phyloP scores from a whole-genome alignment of 1,284 basidiomycete genomes.

The Golubevia pallescens region DNA sequence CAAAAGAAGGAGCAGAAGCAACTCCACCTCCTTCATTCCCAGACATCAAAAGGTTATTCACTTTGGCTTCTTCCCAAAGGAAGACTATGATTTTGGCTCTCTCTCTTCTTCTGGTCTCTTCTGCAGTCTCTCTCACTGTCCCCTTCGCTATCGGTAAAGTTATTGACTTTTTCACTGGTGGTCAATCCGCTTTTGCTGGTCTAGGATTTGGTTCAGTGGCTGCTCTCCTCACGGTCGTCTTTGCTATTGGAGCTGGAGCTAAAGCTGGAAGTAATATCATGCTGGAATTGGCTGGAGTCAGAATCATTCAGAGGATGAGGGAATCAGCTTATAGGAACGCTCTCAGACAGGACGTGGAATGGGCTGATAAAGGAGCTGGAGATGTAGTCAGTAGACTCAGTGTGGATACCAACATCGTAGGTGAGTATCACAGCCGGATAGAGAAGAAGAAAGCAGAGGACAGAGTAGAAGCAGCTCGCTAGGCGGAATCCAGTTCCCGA shows the following conservation, averaged over 20 bases:
- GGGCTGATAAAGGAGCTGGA: conserved; percentile 57
- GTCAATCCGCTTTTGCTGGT: conserved; percentile 29
- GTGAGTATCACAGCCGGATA: conserved; percentile 8
- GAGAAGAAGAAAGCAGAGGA: not conserved
- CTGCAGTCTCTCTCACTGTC: conserved; percentile 52
- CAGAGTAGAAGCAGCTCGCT: no score
- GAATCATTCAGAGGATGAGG: conserved; percentile 55
- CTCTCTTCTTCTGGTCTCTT: conserved; percentile 45
- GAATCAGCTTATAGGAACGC: conserved; percentile 49
- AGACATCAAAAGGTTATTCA: conserved; percentile 43
- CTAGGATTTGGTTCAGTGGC: conserved; percentile 50
- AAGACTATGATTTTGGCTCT: conserved; percentile 45
- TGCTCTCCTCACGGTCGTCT: conserved; percentile 41
- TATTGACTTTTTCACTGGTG: conserved; percentile 58
- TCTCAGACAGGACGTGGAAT: conserved; percentile 58
- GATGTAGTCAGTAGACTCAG: conserved; percentile 59
- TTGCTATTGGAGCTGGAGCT: conserved; percentile 53
- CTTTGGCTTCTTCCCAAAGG: conserved; percentile 52
- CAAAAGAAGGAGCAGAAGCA: conserved; percentile 1
- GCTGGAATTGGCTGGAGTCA: conserved; percentile 55
- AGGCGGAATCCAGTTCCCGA: no score
- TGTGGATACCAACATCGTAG: conserved; percentile 62
- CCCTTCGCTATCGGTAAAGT: conserved; percentile 60
- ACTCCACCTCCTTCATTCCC: conserved; percentile 40
- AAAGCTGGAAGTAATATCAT: conserved; percentile 61